phyloP scores from a whole-genome alignment of 2,329 filamentous ascomycete genomes.

The Aspergillus pseudoglaucus region DNA sequence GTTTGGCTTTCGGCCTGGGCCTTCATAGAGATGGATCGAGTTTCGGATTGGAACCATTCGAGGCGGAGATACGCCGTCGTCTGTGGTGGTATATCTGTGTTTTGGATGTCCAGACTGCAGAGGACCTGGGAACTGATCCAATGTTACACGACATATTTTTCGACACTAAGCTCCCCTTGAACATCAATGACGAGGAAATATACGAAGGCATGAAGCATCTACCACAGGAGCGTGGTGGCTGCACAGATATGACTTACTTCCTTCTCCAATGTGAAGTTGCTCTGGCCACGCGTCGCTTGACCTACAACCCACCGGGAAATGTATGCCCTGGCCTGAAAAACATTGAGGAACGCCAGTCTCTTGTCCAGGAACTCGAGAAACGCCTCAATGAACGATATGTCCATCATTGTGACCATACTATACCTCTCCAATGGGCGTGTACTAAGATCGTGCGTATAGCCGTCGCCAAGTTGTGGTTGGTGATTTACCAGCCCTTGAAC shows the following conservation, averaged over 20 bases:
- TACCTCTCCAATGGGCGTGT: too few relatives aligned
- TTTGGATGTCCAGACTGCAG: conserved; percentile 54
- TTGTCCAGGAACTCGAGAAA: conserved; percentile 40
- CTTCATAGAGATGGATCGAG: conserved; percentile 47
- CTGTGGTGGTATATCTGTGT: conserved; percentile 38
- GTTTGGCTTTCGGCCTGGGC: conserved; percentile 50
- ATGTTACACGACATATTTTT: conserved; percentile 53
- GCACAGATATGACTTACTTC: conserved; percentile 49
- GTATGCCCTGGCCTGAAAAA: conserved; percentile 30
- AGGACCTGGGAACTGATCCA: conserved; percentile 58
- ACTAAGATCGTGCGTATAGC: too few relatives aligned
- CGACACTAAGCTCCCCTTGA: conserved; percentile 50
- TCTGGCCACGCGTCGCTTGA: conserved; percentile 35
- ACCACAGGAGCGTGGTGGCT: conserved; percentile 44
- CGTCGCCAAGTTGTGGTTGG: conserved; percentile 43
- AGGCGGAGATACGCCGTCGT: conserved; percentile 33
- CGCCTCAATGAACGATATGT: conserved; percentile 22
- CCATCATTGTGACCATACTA: too few relatives aligned
- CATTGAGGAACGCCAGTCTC: conserved; percentile 42
- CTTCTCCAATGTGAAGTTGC: conserved; percentile 42
- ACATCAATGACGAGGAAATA: conserved; percentile 47
- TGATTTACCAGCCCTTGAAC: conserved; percentile 37
- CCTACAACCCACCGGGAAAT: conserved; percentile 28
- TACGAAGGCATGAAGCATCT: conserved; percentile 41
- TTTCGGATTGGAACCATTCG: conserved; percentile 51